Conservation (phyloP, 352 stramenopile species). For the Pythium aphanidermatum region DNA sequence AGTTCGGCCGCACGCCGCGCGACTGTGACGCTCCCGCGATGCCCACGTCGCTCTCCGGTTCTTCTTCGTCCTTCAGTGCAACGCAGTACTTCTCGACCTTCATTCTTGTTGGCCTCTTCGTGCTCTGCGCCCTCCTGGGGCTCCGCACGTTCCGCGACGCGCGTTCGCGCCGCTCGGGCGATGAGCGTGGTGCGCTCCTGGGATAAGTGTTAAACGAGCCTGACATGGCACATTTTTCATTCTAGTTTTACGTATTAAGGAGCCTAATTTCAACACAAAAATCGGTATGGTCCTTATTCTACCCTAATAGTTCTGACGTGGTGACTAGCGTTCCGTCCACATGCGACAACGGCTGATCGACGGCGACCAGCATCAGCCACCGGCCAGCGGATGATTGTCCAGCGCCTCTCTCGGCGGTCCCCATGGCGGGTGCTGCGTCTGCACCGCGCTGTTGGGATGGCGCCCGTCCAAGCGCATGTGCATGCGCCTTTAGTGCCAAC, state of each 20-base stretch:
- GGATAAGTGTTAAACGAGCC: conserved; percentile 13
- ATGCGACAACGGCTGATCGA: conserved; percentile 18
- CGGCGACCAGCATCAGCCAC: conserved; percentile 5
- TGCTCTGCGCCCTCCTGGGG: conserved; percentile 37
- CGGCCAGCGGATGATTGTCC: conserved; percentile 2
- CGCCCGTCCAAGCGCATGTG: background rate
- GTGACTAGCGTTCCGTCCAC: too few relatives aligned
- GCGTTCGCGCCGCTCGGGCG: conserved; percentile 10
- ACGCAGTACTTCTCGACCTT: conserved; percentile 51
- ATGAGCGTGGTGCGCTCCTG: conserved; percentile 19
- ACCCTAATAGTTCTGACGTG: conserved; percentile 7
- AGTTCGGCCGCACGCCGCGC: conserved; percentile 48
- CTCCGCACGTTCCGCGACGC: conserved; percentile 33
- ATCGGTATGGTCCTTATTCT: conserved; percentile 7
- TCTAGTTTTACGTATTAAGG: background rate
- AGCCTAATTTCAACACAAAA: background rate
- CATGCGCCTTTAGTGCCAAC: too few relatives aligned
- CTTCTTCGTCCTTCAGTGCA: conserved; percentile 11
- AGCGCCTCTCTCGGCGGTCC: conserved; percentile 10
- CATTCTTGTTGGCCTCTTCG: conserved; percentile 53
- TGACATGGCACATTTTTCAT: conserved; percentile 20
- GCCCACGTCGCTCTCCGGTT: background rate
- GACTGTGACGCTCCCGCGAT: conserved; percentile 44
- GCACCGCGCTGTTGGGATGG: background rate
- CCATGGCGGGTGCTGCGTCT: conserved; percentile 13